Evolutionary conservation across 805 yeast genomes (phyloP), one percentile per base, ranked within the genome.

Genomic region (Isabelozyma heimii): DNA sequence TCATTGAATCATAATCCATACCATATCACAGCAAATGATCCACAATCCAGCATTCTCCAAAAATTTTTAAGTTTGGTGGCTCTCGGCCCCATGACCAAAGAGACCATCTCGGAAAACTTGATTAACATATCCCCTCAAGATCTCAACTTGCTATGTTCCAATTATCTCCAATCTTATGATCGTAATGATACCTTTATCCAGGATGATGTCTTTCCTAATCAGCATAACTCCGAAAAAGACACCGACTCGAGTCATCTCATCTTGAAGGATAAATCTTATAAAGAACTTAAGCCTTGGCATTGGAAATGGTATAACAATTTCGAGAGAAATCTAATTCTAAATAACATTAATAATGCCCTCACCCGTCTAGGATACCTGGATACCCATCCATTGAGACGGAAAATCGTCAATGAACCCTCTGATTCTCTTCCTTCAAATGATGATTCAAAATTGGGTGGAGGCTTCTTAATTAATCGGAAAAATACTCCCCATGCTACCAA

Each of bases 21-120:
- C 20, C 2, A 12, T 8, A 14, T 26, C 14, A 12, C 13, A 12
- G 20, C 8, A 13, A 10, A 8, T 15, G 44, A 42, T 12, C 6
- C 44, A 6, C 15, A 27, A 15, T 14, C 37, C 8, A 12, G 9
- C 15, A n/a, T 51, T 5, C 38, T 46, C 14, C 44, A 39, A 9
- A 72, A 76, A 45, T 64, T 80, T 37, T 55, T 78, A 17, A 77
- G 76, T 52, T 59, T 75, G 24, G 55, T 80, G 37, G 80, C 84
- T 1, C 59, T 80, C 40, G 84, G 82, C 1, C 82, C 84, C 2
- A 60, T 65, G 14, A 57, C 78, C 0, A 52, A 60, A 1, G 54
- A 58, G 2, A 63, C 62, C 1, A 54, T 80, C 10, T 50, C 63
- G 8, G 52, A 53, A 30, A 58, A 63, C 16, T 40, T 37, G 10